Conservation (phyloP, 495 filamentous ascomycete genomes). For the Entonaema liquescens region DNA sequence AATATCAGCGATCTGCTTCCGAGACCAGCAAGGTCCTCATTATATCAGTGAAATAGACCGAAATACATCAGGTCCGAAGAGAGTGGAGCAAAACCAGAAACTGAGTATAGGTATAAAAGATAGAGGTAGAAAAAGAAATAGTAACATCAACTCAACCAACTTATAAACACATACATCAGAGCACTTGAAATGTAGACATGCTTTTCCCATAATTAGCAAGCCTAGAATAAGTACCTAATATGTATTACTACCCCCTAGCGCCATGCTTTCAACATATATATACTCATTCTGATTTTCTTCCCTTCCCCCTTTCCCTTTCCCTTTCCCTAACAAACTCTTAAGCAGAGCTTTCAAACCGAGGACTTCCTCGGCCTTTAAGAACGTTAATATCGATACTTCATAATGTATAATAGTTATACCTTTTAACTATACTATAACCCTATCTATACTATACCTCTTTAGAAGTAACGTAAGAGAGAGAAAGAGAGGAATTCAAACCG, state of each 20-base stretch:
- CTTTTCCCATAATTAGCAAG: too few relatives aligned
- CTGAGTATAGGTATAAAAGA: too few relatives aligned
- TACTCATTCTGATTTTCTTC: neutral
- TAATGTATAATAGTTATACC: neutral
- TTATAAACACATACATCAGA: neutral
- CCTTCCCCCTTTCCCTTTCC: neutral
- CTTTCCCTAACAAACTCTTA: neutral
- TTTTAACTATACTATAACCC: neutral
- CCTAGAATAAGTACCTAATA: neutral
- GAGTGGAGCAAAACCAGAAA: too few relatives aligned
- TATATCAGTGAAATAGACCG: too few relatives aligned
- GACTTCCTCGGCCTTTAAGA: neutral
- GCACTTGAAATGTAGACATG: neutral
- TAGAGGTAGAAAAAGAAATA: too few relatives aligned
- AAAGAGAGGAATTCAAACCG: neutral
- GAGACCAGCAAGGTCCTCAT: too few relatives aligned
- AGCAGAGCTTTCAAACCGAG: neutral
- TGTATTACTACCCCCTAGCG: neutral
- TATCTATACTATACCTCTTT: neutral
- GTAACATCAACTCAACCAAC: too few relatives aligned
- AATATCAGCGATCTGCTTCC: too few relatives aligned
- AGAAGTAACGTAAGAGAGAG: too few relatives aligned
- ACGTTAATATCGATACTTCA: neutral
- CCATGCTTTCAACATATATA: neutral
- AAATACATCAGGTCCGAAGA: too few relatives aligned